Conservation (phyloP, 768 basidiomycete species). For the Kwoniella dejecticola region DNA sequence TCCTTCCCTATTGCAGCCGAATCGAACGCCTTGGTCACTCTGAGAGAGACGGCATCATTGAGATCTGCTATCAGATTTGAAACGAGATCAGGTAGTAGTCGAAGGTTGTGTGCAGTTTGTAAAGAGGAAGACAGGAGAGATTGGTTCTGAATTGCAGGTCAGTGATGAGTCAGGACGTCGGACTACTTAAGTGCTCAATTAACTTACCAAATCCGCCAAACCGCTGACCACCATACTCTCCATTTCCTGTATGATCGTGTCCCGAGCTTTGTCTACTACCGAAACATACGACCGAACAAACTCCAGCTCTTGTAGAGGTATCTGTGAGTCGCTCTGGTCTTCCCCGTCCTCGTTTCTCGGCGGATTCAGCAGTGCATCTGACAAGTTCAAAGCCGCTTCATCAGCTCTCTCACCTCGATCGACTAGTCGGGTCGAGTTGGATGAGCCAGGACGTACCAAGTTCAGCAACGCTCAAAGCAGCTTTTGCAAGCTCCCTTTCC, state of each 20-base stretch:
- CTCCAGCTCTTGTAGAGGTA: constrained; percentile 72
- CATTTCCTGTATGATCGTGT: constrained; percentile 79
- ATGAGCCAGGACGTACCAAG: constrained; percentile 63
- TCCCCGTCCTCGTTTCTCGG: constrained; percentile 10
- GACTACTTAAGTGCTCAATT: no score
- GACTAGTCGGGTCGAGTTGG: not conserved
- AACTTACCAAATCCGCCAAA: constrained; percentile 72
- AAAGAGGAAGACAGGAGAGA: constrained; percentile 86
- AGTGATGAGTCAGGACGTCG: no score
- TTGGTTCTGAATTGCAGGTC: constrained; percentile 70
- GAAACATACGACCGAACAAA: constrained; percentile 71
- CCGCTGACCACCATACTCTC: constrained; percentile 84
- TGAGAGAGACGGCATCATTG: constrained; percentile 76
- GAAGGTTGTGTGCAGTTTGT: constrained; percentile 92
- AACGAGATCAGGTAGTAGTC: constrained; percentile 78
- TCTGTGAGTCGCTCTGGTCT: constrained; percentile 34
- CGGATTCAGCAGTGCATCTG: constrained; percentile 25
- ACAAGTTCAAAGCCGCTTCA: not conserved
- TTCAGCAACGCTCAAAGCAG: constrained; percentile 91
- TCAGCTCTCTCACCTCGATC: not conserved
- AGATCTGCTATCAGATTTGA: constrained; percentile 75
- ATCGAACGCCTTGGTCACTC: constrained; percentile 83
- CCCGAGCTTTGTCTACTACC: constrained; percentile 70
- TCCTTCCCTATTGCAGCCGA: constrained; percentile 82
- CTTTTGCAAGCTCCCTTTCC: constrained; percentile 86